Base-by-base conservation (phyloP, 2,329 filamentous ascomycete species). In the Paracoccidioides lutzii region DNA sequence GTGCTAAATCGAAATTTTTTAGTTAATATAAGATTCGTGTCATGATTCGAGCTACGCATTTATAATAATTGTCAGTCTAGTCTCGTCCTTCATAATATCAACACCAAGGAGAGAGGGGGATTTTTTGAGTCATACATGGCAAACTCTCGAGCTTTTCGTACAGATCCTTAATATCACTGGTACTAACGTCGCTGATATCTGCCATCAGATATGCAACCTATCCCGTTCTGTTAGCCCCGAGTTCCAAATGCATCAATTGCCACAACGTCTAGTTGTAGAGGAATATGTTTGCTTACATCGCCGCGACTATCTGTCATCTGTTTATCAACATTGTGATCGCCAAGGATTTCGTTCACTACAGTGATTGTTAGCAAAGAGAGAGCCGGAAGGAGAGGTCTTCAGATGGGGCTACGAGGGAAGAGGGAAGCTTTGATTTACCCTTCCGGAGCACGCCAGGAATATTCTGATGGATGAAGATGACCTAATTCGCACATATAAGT, bases 381-480 rank as follows among this genome's bases (percentile, higher is more conserved):
- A 40, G 33, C 5, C 14, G 12, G 37, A 15, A 28, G 38, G 9
- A 14, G 15, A 30, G 3, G 33, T 48, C 41, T 40, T 33, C 15
- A 40, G 7, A 33, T 52, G 15, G 41, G 15, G 22, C n/a, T 45
- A 2, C 43, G n/a, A 51, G 38, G 14, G 32, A 40, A 38, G 28
- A 8, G 37, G 28, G 30, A 37, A 15, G 8, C 6, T 12, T 38
- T 35, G 55, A 52, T 67, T 63, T 73, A 85, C 83, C 83, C 76
- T 85, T 88, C 67, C 90, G 82, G 71, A 98, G 78, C 60, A 98
- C 93, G 78, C 93, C 93, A 50, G 93, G 93, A 28, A 97, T 83
- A 74, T 98, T 98, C 73, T 86, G 87, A 75, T 98, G 93, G 64
- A 98, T 94, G 73, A 91, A 98, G 66, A 97, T 90, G 61, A 97